Evolutionary conservation across 441 rosid genomes (phyloP).

Genomic region (Populus hybrid): DNA sequence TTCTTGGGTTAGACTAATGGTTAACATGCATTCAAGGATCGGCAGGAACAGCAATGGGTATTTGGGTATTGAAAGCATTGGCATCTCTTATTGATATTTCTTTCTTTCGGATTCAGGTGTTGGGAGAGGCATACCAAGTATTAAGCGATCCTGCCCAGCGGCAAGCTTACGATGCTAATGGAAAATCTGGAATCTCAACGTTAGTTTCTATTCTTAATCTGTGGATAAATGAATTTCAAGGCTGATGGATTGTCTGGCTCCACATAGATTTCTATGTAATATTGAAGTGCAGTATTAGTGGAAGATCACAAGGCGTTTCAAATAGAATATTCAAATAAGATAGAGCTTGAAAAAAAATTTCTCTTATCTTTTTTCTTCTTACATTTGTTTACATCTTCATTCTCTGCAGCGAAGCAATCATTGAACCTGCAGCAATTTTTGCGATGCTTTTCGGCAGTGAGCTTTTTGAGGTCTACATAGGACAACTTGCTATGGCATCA

Average conservation of each 20-base stretch:
- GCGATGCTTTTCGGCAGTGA: constrained; percentile 98
- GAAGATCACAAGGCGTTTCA: too few relatives aligned
- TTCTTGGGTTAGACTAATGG: not conserved
- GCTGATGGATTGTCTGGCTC: too few relatives aligned
- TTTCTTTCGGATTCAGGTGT: constrained; percentile 50
- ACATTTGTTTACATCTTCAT: too few relatives aligned
- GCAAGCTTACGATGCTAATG: constrained; percentile 86
- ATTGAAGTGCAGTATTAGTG: too few relatives aligned
- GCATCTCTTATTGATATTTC: constrained; percentile 12
- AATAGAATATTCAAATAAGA: too few relatives aligned
- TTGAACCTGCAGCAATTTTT: too few relatives aligned
- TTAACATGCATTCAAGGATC: not conserved
- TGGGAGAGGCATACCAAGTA: constrained; percentile 99
- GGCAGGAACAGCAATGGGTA: not conserved
- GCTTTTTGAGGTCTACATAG: constrained; percentile 91
- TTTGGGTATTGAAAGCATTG: not conserved
- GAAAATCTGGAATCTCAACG: constrained; percentile 99
- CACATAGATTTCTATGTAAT: too few relatives aligned
- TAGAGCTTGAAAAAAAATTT: too few relatives aligned
- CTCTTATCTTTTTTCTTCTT: too few relatives aligned
- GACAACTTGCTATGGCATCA: constrained; percentile 98
- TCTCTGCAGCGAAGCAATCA: too few relatives aligned
- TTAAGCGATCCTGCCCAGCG: constrained; percentile 86
- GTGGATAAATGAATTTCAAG: too few relatives aligned
- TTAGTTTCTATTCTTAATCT: too few relatives aligned